Percentiles rank a stretch among this genome's conserved stretches.
Conservation (phyloP, 345 rosid genomes). For the Brassica rapa region DNA sequence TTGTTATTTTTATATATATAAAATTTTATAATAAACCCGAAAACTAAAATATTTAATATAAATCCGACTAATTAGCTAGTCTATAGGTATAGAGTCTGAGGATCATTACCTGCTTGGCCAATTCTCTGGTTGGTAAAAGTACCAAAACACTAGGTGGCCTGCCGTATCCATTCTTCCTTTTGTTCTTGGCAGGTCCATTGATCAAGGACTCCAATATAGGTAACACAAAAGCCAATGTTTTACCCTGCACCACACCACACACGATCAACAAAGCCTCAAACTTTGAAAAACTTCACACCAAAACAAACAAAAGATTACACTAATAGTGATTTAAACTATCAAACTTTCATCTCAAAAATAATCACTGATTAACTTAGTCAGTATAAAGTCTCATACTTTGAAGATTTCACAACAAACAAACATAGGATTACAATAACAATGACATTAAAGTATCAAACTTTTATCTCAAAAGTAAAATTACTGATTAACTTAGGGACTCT, state of each 20-base stretch:
- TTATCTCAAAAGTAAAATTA: no score
- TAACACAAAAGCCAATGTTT: slow-evolving; percentile 94
- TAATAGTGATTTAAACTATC: no score
- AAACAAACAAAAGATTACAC: not conserved
- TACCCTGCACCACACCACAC: slow-evolving; percentile 60
- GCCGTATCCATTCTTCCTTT: slow-evolving; percentile 75
- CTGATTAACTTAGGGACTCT: no score
- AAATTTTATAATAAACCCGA: no score
- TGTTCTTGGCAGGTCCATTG: slow-evolving; percentile 61
- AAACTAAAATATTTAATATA: no score
- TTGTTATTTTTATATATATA: no score
- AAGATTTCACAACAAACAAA: not conserved
- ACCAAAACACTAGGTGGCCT: slow-evolving; percentile 89
- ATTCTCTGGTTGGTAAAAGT: slow-evolving; percentile 90
- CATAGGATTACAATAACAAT: not conserved
- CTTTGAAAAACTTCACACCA: not conserved
- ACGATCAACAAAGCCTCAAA: not conserved
- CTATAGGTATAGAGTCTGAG: no score
- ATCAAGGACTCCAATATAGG: slow-evolving; percentile 87
- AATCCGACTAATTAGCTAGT: no score
- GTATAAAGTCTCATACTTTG: not conserved
- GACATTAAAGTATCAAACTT: no score
- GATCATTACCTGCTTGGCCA: slow-evolving; percentile 61
- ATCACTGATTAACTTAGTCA: no score
- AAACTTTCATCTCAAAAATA: no score